These are phyloP conservation scores for Neocucurbitaria cava DNA, from an alignment of 2,329 filamentous ascomycete genomes.

Conservation along the genomic window DNA sequence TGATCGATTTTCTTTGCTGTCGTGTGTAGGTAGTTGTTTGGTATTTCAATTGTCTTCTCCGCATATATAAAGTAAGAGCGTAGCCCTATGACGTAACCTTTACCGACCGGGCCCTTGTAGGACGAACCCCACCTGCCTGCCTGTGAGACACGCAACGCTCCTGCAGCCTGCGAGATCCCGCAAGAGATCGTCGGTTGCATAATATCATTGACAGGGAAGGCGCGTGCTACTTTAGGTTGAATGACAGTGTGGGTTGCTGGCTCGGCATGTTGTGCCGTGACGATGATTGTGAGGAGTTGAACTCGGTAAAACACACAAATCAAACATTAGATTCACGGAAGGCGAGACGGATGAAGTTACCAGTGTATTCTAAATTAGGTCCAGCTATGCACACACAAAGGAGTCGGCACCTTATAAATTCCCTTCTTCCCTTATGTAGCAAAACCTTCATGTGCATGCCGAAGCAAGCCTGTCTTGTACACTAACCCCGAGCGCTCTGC, in stretches of 20 bases:
- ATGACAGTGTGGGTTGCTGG: not conserved
- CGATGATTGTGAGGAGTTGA: not conserved
- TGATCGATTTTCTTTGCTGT: not conserved
- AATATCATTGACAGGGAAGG: slow-evolving; percentile 21
- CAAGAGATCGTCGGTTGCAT: slow-evolving; percentile 4
- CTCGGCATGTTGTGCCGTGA: not conserved
- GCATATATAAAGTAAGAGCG: not conserved
- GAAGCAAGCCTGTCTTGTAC: slow-evolving; percentile 30
- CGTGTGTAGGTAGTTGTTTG: not conserved
- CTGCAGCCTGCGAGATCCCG: not conserved
- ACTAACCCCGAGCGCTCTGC: slow-evolving; percentile 8
- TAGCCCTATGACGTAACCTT: not conserved
- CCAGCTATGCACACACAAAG: slow-evolving; percentile 43
- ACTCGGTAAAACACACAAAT: not conserved
- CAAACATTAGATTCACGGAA: not conserved
- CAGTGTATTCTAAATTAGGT: slow-evolving; percentile 35
- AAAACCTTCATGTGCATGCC: slow-evolving; percentile 28
- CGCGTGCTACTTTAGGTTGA: not conserved
- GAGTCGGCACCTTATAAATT: slow-evolving; percentile 28
- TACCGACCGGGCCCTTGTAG: not conserved
- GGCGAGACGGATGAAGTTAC: slow-evolving; percentile 20
- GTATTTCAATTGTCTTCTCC: not conserved
- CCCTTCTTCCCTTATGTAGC: slow-evolving; percentile 25
- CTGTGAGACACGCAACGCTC: slow-evolving; percentile 11
- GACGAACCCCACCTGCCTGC: slow-evolving; percentile 16